These are phyloP conservation scores for Neonothopanus nambi DNA, from an alignment of 1,284 basidiomycete species.

Conservation along the genomic window DNA sequence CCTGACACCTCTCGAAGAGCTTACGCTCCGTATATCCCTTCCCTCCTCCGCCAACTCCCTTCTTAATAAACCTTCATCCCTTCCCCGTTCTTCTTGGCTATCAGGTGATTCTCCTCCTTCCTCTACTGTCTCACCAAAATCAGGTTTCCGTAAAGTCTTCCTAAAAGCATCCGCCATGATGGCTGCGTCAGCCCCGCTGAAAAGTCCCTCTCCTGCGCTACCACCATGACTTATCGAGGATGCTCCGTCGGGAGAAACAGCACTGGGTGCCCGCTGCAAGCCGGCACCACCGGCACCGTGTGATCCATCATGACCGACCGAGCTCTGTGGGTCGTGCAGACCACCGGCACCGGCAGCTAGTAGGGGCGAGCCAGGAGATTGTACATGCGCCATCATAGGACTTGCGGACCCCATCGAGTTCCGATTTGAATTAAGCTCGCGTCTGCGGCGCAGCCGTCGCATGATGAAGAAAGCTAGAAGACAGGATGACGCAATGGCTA, in stretches of 20 bases:
- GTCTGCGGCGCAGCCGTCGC: slow-evolving; percentile 59
- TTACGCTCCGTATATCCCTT: slow-evolving; percentile 76
- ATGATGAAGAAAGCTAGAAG: slow-evolving; percentile 70
- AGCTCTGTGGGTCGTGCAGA: slow-evolving; percentile 27
- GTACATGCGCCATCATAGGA: slow-evolving; percentile 73
- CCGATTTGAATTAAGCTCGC: slow-evolving; percentile 53
- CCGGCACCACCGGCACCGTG: slow-evolving; percentile 17
- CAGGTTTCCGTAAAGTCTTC: slow-evolving; percentile 79
- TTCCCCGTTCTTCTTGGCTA: slow-evolving; percentile 33
- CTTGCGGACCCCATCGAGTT: slow-evolving; percentile 76
- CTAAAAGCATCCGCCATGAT: slow-evolving; percentile 89
- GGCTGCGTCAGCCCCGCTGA: slow-evolving; percentile 77
- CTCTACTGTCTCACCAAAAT: slow-evolving; percentile 65
- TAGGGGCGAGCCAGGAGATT: slow-evolving; percentile 53
- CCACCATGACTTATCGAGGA: slow-evolving; percentile 66
- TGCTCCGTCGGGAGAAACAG: slow-evolving; percentile 61
- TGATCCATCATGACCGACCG: slow-evolving; percentile 27
- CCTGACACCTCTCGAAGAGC: slow-evolving; percentile 71
- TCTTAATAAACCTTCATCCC: slow-evolving; percentile 52
- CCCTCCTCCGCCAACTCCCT: slow-evolving; percentile 81
- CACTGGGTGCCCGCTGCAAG: slow-evolving; percentile 42
- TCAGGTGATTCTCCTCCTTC: slow-evolving; percentile 69
- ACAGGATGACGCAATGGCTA: slow-evolving; percentile 70
- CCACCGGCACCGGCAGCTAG: slow-evolving; percentile 40
- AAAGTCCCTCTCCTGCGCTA: slow-evolving; percentile 57